A percentile compares a stretch with the other conserved stretches of the same genome.
Conservation (phyloP, 2,329 filamentous ascomycete species). For the Ceratocystis alfenasii region DNA sequence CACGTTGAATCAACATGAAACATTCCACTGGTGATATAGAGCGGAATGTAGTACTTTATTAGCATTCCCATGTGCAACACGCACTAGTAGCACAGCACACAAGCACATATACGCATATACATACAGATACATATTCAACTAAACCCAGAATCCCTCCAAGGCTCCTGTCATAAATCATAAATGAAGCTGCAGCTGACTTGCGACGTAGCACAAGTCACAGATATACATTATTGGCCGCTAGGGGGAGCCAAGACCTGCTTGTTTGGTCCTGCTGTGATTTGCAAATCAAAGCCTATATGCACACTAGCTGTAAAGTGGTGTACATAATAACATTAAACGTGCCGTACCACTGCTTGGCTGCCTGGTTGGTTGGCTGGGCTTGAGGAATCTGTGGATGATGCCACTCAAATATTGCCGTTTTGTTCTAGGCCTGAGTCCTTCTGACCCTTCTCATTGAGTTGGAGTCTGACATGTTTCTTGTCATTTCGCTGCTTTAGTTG, state of each 20-base stretch:
- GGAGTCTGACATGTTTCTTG: constrained; percentile 9
- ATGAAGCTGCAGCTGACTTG: neutral
- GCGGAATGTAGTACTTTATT: constrained; percentile 10
- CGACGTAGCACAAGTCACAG: constrained; percentile 8
- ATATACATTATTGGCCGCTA: neutral
- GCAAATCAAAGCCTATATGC: neutral
- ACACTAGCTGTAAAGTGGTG: neutral
- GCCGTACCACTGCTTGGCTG: neutral
- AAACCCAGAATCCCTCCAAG: neutral
- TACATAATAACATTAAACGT: too few relatives aligned
- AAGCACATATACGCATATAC: too few relatives aligned
- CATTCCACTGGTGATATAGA: constrained; percentile 2
- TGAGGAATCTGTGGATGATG: neutral
- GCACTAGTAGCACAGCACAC: neutral
- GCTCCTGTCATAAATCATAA: neutral
- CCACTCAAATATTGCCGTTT: neutral
- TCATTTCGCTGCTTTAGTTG: neutral
- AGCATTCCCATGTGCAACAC: neutral
- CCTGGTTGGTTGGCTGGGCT: neutral
- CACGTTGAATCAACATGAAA: constrained; percentile 13
- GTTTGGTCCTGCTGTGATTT: neutral
- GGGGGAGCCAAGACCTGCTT: neutral
- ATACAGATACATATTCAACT: neutral
- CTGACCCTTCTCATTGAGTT: neutral
- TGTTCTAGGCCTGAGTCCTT: neutral